These are phyloP conservation scores for Chloromonas sp. DNA, from an alignment of 163 green algal genomes.

Conservation along the genomic window DNA sequence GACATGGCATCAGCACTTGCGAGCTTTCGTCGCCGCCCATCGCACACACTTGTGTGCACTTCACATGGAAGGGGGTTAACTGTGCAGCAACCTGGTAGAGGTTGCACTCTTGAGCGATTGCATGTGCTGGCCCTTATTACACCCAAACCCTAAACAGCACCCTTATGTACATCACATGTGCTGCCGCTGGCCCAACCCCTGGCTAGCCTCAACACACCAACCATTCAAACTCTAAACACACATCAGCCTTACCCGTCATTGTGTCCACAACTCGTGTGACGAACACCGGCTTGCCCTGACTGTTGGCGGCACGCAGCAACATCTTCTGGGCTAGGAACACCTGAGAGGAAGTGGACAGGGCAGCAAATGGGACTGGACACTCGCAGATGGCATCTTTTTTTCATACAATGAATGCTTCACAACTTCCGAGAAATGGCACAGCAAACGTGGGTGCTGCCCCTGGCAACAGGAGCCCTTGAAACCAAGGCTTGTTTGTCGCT, in stretches of 20 bases:
- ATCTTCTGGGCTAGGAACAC: conserved; percentile 66
- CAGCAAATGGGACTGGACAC: background rate
- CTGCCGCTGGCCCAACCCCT: background rate
- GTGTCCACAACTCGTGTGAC: conserved; percentile 68
- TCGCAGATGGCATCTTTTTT: background rate
- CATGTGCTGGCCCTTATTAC: no score
- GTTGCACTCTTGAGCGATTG: no score
- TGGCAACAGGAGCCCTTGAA: no score
- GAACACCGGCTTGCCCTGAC: conserved; percentile 50
- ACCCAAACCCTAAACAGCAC: no score
- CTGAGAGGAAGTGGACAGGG: conserved; percentile 1
- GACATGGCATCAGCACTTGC: background rate
- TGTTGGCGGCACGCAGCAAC: conserved; percentile 41
- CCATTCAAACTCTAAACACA: background rate
- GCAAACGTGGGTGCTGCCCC: no score
- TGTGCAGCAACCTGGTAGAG: no score
- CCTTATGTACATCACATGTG: no score
- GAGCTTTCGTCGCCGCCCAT: background rate
- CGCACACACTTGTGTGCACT: background rate
- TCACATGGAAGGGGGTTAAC: no score
- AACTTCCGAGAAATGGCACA: no score
- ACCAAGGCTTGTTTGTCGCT: no score
- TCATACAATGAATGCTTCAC: background rate
- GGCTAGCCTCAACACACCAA: background rate
- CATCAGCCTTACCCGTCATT: conserved; percentile 43